These are phyloP conservation scores for Rubus idaeus DNA, from an alignment of 306 rosid genomes.

Conservation along the genomic window DNA sequence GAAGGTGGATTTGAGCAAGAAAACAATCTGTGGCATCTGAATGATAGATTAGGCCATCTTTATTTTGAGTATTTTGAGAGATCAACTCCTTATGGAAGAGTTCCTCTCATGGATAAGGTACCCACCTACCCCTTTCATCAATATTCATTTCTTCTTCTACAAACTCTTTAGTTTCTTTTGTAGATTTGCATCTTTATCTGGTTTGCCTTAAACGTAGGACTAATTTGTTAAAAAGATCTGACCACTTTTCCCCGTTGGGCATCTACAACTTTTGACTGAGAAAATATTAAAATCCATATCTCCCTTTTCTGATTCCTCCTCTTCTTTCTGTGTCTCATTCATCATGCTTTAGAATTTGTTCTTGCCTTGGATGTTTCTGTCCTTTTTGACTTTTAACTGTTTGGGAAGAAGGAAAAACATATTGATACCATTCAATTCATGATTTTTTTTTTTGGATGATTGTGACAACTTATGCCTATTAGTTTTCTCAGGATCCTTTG, in stretches of 20 bases:
- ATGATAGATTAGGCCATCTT: constrained; percentile 69
- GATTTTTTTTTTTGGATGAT: constrained; percentile 10
- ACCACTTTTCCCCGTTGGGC: constrained; percentile 24
- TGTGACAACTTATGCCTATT: constrained; percentile 2
- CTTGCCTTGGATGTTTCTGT: constrained; percentile 28
- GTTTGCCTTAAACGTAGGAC: constrained; percentile 18
- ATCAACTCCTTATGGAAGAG: constrained; percentile 93
- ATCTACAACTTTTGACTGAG: constrained; percentile 44
- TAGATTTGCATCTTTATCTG: constrained; percentile 17
- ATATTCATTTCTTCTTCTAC: constrained; percentile 14
- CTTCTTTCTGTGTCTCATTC: constrained; percentile 13
- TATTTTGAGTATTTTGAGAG: constrained; percentile 86
- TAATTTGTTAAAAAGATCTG: constrained; percentile 13
- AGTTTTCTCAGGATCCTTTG: constrained; percentile 4
- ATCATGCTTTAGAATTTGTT: constrained; percentile 37
- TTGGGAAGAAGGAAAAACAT: constrained; percentile 13
- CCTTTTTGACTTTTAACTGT: constrained; percentile 17
- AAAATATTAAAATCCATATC: constrained; percentile 21
- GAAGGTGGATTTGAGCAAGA: constrained; percentile 85
- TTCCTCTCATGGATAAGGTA: constrained; percentile 96
- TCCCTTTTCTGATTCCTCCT: constrained; percentile 4
- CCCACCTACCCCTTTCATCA: not conserved
- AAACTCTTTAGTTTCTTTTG: constrained; percentile 6
- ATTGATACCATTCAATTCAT: constrained; percentile 13
- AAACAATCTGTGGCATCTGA: constrained; percentile 38